These are phyloP conservation scores for Sporothrix sp. DNA, from an alignment of 2,329 filamentous ascomycete genomes.

Conservation along the genomic window DNA sequence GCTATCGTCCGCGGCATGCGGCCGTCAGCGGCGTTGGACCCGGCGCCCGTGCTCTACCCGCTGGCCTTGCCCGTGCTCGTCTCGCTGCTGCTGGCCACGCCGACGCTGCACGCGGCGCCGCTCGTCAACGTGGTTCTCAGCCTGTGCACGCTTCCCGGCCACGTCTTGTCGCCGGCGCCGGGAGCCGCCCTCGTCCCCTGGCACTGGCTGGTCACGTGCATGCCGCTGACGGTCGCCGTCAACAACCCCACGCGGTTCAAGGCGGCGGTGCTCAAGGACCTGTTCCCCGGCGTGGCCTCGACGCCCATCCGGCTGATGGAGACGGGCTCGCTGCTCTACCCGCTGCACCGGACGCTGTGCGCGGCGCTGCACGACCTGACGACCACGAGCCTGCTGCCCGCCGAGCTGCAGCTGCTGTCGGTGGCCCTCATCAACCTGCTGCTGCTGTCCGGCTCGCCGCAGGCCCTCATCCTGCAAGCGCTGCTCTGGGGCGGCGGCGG, in stretches of 20 bases:
- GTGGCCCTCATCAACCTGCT: slow-evolving; percentile 73
- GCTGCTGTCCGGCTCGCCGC: slow-evolving; percentile 67
- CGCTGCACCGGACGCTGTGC: slow-evolving; percentile 71
- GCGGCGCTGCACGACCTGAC: slow-evolving; percentile 68
- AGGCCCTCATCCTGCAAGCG: slow-evolving; percentile 74
- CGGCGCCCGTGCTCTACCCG: slow-evolving; percentile 83
- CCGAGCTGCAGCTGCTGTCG: slow-evolving; percentile 82
- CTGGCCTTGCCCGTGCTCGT: slow-evolving; percentile 65
- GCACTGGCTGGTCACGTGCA: slow-evolving; percentile 71
- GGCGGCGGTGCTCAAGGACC: slow-evolving; percentile 25
- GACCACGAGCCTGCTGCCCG: slow-evolving; percentile 75
- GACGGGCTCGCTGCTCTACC: slow-evolving; percentile 48
- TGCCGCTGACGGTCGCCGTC: slow-evolving; percentile 52
- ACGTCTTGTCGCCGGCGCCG: slow-evolving; percentile 56
- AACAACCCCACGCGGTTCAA: slow-evolving; percentile 14
- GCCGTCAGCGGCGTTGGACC: slow-evolving; percentile 67
- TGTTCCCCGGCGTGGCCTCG: neutral
- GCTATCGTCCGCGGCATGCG: too few relatives aligned
- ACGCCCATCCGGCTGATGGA: slow-evolving; percentile 17
- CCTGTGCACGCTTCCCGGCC: slow-evolving; percentile 71
- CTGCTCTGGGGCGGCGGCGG: slow-evolving; percentile 80
- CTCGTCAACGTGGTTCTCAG: slow-evolving; percentile 63
- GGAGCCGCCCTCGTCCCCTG: slow-evolving; percentile 43
- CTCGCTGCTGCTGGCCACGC: slow-evolving; percentile 59
- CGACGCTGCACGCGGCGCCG: slow-evolving; percentile 44